These are phyloP conservation scores for Candida michaelii DNA, from an alignment of 805 yeast genomes.

Conservation along the genomic window DNA sequence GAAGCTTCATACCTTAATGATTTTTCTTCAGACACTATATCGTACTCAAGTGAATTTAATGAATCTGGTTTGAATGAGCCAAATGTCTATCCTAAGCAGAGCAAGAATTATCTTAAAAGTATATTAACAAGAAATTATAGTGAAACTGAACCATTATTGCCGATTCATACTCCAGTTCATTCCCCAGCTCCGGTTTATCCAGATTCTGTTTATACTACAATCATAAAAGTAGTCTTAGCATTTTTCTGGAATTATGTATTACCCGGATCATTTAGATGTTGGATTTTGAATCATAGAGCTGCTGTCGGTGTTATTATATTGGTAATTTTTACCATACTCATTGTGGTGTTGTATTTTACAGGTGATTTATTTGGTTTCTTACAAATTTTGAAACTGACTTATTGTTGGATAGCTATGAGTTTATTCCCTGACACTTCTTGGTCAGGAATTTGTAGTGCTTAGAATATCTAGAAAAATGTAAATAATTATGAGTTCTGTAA, in stretches of 20 bases:
- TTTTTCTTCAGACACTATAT: slow-evolving; percentile 9
- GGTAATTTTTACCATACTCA: slow-evolving; percentile 9
- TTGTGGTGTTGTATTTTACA: slow-evolving; percentile 16
- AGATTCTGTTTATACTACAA: not conserved
- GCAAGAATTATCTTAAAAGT: slow-evolving; percentile 5
- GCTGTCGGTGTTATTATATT: slow-evolving; percentile 3
- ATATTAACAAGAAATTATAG: slow-evolving; percentile 6
- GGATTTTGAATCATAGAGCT: slow-evolving; percentile 8
- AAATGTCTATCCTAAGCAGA: not conserved
- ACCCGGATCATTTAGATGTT: slow-evolving; percentile 16
- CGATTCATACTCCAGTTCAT: slow-evolving; percentile 13
- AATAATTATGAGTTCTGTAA: too few species aligned
- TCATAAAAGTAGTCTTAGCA: slow-evolving; percentile 1
- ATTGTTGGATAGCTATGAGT: slow-evolving; percentile 1
- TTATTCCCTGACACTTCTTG: slow-evolving; percentile 5
- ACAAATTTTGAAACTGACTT: not conserved
- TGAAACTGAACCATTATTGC: slow-evolving; percentile 20
- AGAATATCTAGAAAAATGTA: not conserved
- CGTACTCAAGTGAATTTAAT: slow-evolving; percentile 7
- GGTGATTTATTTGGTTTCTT: slow-evolving; percentile 13
- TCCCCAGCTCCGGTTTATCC: slow-evolving; percentile 10
- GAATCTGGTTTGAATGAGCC: slow-evolving; percentile 6
- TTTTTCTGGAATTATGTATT: slow-evolving; percentile 19
- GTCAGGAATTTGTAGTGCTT: not conserved
- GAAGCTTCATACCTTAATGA: slow-evolving; percentile 24